Evolutionary conservation across 257 asterid species (phyloP), one percentile per base, ranked within the genome.

Genomic region (Primulina eburnea): DNA sequence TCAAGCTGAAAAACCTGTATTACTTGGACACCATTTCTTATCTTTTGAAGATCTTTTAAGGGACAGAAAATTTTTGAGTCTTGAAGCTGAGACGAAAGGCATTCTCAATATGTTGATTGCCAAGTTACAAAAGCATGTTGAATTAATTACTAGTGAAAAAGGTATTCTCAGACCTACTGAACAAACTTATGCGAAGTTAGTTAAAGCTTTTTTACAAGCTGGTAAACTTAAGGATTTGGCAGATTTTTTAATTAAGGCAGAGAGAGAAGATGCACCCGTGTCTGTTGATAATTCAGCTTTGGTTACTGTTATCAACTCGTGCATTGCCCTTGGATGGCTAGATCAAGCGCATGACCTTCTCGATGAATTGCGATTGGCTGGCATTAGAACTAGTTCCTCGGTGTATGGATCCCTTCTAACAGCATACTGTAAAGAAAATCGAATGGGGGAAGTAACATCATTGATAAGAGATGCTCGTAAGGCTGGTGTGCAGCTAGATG

Each of bases 91-190:
- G 86, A 72, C 96, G 9, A 88, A 84, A 76, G 80, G 78, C 50
- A 72, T 90, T 69, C 92, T 90, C 43, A 79, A 82, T 80, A 35
- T 47, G 62, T 76, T 84, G 76, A 75, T 87, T 50, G 58, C 64
- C 71, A 84, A 89, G 81, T 78, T 93, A 74, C 87, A 87, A 79
- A 75, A 74, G 75, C 88, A 82, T 84, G 82, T 84, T 55, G 90
- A 90, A 70, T 79, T 93, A 81, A 82, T 90, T 75, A 85, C 96
- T 30, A 82, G 90, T 63, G 91, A 89, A 77, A 85, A 76, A 79
- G 97, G 97, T 62, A 76, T 93, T 73, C 95, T 93, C 76, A 87
- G 70, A 86, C 97, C 99, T 35, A 89, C 99, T 12, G 96, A 90
- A 78, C 80, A 47, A 59, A 76, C 88, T 52, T 90, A 83, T 30